Evolutionary conservation across 192 early-diverging fungal species (phyloP).

Genomic region (Entomortierella beljakovae): DNA sequence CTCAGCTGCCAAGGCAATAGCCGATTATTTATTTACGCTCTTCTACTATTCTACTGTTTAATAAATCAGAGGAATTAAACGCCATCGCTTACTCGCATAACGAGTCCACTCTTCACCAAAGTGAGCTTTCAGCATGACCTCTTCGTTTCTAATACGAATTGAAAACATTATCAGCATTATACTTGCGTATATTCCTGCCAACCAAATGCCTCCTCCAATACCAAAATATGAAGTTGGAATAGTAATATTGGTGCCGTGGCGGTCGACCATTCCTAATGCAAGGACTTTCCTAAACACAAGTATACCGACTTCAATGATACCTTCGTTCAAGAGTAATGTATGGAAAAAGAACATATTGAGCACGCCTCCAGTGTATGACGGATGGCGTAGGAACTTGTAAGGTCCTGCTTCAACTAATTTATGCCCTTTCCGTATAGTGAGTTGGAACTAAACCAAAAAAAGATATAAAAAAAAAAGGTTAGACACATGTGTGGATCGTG

Average conservation of each 20-base stretch:
- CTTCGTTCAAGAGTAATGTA: slow-evolving; percentile 6
- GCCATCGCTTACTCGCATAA: slow-evolving; percentile 23
- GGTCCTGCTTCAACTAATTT: slow-evolving; percentile 19
- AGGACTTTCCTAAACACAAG: not conserved
- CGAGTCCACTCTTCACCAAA: slow-evolving; percentile 20
- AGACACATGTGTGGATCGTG: too few species aligned
- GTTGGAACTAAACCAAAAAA: slow-evolving; percentile 31
- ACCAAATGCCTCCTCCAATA: not conserved
- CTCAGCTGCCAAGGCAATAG: too few species aligned
- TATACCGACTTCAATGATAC: slow-evolving; percentile 7
- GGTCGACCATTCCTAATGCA: not conserved
- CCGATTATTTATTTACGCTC: too few species aligned
- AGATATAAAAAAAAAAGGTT: too few species aligned
- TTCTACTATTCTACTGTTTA: not conserved
- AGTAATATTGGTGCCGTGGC: not conserved
- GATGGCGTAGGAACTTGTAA: slow-evolving; percentile 32
- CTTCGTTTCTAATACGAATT: slow-evolving; percentile 10
- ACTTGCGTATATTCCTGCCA: not conserved
- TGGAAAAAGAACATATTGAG: not conserved
- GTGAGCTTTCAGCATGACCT: slow-evolving; percentile 18
- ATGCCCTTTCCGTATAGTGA: slow-evolving; percentile 21
- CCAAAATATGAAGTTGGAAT: not conserved
- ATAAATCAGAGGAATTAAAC: slow-evolving; percentile 19
- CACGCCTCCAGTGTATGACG: slow-evolving; percentile 27
- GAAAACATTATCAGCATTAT: not conserved